Percentiles rank a stretch among this genome's conserved stretches.
Evolutionary conservation across 2,329 filamentous ascomycete species (phyloP).

Genomic region (Seiridium unicorne): DNA sequence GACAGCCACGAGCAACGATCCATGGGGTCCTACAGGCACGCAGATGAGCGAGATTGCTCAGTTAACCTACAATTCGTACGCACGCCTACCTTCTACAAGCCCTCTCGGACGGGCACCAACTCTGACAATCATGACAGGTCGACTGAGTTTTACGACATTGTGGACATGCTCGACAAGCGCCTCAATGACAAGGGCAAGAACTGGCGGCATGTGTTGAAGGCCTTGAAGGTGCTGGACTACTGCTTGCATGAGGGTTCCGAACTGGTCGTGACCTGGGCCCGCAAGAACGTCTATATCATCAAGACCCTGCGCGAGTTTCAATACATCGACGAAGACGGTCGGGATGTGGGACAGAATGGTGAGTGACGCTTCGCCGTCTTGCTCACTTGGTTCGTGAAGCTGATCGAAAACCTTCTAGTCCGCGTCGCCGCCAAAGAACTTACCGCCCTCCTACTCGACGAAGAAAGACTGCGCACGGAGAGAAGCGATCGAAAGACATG

Average conservation of each 20-base stretch:
- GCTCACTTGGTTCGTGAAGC: not conserved
- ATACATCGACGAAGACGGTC: constrained; percentile 92
- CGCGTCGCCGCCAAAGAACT: constrained; percentile 95
- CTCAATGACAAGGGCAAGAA: constrained; percentile 99
- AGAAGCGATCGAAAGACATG: constrained; percentile 88
- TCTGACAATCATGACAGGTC: constrained; percentile 54
- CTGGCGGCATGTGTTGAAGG: constrained; percentile 97
- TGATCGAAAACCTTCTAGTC: constrained; percentile 51
- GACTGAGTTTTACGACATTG: constrained; percentile 98
- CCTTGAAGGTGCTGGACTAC: constrained; percentile 95
- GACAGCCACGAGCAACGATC: constrained; percentile 94
- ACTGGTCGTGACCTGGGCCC: constrained; percentile 94
- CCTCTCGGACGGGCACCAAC: not conserved
- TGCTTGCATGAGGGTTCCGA: constrained; percentile 97
- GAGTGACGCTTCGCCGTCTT: constrained; percentile 26
- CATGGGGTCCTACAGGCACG: constrained; percentile 95
- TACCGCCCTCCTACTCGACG: constrained; percentile 86
- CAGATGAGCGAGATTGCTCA: constrained; percentile 99
- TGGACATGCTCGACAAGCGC: constrained; percentile 99
- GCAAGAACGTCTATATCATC: constrained; percentile 98
- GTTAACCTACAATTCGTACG: constrained; percentile 96
- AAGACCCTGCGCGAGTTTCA: constrained; percentile 97
- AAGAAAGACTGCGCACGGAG: constrained; percentile 87
- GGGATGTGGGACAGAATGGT: constrained; percentile 97
- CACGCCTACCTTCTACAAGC: constrained; percentile 13